Evolutionary conservation across 192 early-diverging fungal species (phyloP).

Genomic region (Coemansia sp.): DNA sequence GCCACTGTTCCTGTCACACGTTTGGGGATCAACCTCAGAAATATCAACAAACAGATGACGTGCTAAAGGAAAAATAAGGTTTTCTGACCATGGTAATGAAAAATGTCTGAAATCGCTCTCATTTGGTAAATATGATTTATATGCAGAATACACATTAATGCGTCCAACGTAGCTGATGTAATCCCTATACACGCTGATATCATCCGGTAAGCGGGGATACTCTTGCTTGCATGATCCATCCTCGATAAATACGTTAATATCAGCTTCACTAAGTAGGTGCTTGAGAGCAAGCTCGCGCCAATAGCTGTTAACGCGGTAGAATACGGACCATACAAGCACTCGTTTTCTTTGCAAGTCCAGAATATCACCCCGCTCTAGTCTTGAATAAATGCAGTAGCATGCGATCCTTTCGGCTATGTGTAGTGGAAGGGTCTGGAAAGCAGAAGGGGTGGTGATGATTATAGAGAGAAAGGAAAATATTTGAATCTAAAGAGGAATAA

Average conservation of each 20-base stretch:
- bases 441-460: neutral
- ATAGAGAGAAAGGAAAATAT: no score
- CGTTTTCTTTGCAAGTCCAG: neutral
- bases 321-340: neutral
- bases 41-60: neutral
- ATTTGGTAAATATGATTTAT: no score
- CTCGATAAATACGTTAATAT: neutral
- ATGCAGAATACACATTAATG: neutral
- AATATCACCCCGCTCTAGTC: neutral
- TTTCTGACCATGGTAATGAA: neutral
- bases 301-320: neutral
- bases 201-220: neutral
- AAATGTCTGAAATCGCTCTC: neutral
- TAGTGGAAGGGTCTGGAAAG: constrained; percentile 5
- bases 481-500: no score
- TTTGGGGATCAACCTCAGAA: no score
- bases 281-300: neutral
- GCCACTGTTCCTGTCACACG: no score
- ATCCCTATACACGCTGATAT: neutral
- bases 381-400: neutral
- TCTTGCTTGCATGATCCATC: neutral
- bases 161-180: neutral
- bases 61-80: neutral
- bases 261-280: neutral
- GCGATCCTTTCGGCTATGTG: constrained; percentile 10